A percentile compares a stretch with the other conserved stretches of the same genome.
These are phyloP conservation scores for Hypocrella siamensis DNA, from an alignment of 2,329 filamentous ascomycete species.

Conservation along the genomic window DNA sequence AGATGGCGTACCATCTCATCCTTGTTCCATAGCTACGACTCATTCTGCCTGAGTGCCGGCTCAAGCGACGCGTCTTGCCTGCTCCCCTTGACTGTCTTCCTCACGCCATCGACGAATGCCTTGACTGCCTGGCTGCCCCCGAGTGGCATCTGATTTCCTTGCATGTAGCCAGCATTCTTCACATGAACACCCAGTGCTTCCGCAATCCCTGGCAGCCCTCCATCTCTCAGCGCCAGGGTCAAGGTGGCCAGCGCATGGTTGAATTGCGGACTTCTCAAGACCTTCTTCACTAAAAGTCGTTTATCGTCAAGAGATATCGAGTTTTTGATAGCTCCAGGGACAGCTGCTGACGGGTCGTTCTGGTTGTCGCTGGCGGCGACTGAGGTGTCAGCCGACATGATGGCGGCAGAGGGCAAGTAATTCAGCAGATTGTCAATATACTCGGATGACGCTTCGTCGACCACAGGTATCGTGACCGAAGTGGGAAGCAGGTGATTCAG, in stretches of 20 bases:
- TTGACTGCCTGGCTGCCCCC: conserved; percentile 81
- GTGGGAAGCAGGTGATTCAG: conserved; percentile 75
- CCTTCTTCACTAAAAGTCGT: conserved; percentile 62
- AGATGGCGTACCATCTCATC: no score
- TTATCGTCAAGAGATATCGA: conserved; percentile 64
- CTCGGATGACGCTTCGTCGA: conserved; percentile 48
- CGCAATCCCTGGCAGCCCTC: conserved; percentile 76
- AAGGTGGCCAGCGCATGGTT: conserved; percentile 72
- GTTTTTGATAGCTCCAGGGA: conserved; percentile 56
- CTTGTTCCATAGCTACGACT: no score
- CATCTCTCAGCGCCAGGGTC: conserved; percentile 77
- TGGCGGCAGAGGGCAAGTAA: conserved; percentile 62
- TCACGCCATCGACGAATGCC: conserved; percentile 81
- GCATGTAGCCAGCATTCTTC: conserved; percentile 69
- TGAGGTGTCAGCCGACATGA: conserved; percentile 56
- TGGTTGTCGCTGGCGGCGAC: conserved; percentile 38
- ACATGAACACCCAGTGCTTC: conserved; percentile 72
- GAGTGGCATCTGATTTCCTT: conserved; percentile 64
- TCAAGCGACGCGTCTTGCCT: conserved; percentile 7
- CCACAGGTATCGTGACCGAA: conserved; percentile 59
- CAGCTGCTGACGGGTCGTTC: conserved; percentile 51
- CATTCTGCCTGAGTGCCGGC: neutral
- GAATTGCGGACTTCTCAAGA: conserved; percentile 82
- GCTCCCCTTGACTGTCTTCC: conserved; percentile 55
- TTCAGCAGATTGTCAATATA: conserved; percentile 60